These are phyloP conservation scores for Nannochloropsis salina DNA, from an alignment of 108 stramenopile genomes.

Conservation along the genomic window DNA sequence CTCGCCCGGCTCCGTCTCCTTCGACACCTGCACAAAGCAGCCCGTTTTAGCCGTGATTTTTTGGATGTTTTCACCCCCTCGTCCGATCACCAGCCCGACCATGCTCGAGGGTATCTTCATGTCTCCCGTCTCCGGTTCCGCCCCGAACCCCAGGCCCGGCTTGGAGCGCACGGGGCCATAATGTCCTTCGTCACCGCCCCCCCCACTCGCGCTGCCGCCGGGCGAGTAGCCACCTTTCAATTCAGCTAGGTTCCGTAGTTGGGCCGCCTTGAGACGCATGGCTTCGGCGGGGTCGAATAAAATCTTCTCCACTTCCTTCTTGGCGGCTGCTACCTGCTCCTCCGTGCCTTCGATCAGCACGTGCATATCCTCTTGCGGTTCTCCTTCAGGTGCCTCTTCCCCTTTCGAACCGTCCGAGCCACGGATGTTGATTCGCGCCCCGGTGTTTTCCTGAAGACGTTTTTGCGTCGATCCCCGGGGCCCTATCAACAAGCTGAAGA, in stretches of 20 bases:
- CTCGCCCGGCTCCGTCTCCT: slow-evolving; percentile 49
- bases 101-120: slow-evolving; percentile 52
- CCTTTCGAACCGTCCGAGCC: slow-evolving; percentile 50
- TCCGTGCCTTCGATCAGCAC: slow-evolving; percentile 52
- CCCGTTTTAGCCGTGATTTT: neutral
- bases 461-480: slow-evolving; percentile 52
- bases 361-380: slow-evolving; percentile 51
- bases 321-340: slow-evolving; percentile 42
- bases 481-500: slow-evolving; percentile 54
- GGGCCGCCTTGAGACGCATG: slow-evolving; percentile 49
- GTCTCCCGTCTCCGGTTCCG: slow-evolving; percentile 37
- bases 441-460: slow-evolving; percentile 53
- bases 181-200: slow-evolving; percentile 24
- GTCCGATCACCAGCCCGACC: slow-evolving; percentile 77
- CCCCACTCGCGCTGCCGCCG: neutral
- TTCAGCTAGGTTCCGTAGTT: slow-evolving; percentile 47
- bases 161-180: slow-evolving; percentile 6
- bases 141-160: neutral
- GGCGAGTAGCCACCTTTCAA: slow-evolving; percentile 22
- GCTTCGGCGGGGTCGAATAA: slow-evolving; percentile 53
- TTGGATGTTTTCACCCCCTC: slow-evolving; percentile 80
- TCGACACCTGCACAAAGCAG: slow-evolving; percentile 27
- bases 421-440: slow-evolving; percentile 54
- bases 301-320: slow-evolving; percentile 46
- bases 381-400: slow-evolving; percentile 30